These are phyloP conservation scores for Globisporangium perplexum DNA, from an alignment of 352 stramenopile genomes.

Conservation along the genomic window DNA sequence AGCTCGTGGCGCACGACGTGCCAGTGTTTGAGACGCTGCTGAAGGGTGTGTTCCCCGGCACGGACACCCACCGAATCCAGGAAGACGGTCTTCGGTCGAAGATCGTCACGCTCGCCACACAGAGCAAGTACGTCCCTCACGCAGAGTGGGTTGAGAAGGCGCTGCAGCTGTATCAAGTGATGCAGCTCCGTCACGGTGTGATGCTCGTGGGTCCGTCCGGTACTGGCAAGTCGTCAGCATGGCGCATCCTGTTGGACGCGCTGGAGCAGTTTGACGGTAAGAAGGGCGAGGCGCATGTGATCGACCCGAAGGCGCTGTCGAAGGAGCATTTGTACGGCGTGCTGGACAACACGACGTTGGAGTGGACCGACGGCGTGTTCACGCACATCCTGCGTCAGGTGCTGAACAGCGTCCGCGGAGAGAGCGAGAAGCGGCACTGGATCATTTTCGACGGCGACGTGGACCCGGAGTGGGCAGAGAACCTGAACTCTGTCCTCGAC, in stretches of 20 bases:
- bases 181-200: constrained; percentile 96
- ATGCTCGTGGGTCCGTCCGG: constrained; percentile 98
- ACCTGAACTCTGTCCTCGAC: constrained; percentile 99
- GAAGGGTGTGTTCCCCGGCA: constrained; percentile 96
- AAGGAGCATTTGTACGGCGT: constrained; percentile 98
- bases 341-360: constrained; percentile 99
- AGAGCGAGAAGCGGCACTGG: constrained; percentile 96
- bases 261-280: constrained; percentile 94
- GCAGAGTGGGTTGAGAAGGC: constrained; percentile 98
- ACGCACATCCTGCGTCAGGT: constrained; percentile 95
- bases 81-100: constrained; percentile 85
- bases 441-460: constrained; percentile 99
- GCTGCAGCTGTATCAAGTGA: constrained; percentile 98
- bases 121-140: constrained; percentile 82
- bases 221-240: constrained; percentile 95
- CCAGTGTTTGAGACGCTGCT: constrained; percentile 96
- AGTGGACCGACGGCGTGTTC: constrained; percentile 99
- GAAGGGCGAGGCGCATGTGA: constrained; percentile 97
- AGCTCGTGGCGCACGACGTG: constrained; percentile 98
- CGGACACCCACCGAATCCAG: constrained; percentile 73
- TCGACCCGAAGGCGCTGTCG: constrained; percentile 98
- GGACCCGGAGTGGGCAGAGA: constrained; percentile 99
- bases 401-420: constrained; percentile 96
- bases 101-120: constrained; percentile 91
- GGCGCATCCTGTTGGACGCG: constrained; percentile 90